Conservation (phyloP, 176 grass and related monocot genomes). For the Tillandsia fasciculata region DNA sequence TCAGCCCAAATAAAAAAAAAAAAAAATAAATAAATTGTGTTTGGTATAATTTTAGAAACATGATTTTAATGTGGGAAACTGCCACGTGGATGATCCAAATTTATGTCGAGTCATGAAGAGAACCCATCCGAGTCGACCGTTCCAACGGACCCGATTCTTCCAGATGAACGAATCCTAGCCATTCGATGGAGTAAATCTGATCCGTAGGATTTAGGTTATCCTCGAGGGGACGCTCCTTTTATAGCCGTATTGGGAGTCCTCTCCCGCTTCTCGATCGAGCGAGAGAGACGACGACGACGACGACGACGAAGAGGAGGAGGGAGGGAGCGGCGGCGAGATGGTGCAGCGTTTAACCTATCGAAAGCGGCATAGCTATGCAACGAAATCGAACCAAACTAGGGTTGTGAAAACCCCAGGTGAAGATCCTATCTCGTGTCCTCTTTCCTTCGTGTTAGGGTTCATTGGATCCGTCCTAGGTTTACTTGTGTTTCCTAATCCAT, state of each 20-base stretch:
- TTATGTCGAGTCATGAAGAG: no score
- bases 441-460: not conserved
- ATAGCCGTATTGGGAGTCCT: not conserved
- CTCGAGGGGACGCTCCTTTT: not conserved
- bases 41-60: no score
- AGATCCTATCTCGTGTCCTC: not conserved
- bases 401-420: slow-evolving; percentile 66
- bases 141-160: no score
- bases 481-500: not conserved
- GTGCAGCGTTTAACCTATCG: slow-evolving; percentile 44
- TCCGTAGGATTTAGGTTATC: not conserved
- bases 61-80: no score
- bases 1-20: no score
- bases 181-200: not conserved
- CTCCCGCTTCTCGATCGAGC: not conserved
- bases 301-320: not conserved
- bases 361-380: slow-evolving; percentile 71
- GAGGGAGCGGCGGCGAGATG: not conserved
- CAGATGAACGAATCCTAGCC: not conserved
- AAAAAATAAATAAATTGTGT: no score
- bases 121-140: no score
- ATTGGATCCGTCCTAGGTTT: not conserved
- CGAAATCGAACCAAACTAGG: slow-evolving; percentile 69
- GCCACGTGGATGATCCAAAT: no score
- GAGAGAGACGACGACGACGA: not conserved